Evolutionary conservation across 495 filamentous ascomycete species (phyloP).

Genomic region (Sphaerosporella brunnea): DNA sequence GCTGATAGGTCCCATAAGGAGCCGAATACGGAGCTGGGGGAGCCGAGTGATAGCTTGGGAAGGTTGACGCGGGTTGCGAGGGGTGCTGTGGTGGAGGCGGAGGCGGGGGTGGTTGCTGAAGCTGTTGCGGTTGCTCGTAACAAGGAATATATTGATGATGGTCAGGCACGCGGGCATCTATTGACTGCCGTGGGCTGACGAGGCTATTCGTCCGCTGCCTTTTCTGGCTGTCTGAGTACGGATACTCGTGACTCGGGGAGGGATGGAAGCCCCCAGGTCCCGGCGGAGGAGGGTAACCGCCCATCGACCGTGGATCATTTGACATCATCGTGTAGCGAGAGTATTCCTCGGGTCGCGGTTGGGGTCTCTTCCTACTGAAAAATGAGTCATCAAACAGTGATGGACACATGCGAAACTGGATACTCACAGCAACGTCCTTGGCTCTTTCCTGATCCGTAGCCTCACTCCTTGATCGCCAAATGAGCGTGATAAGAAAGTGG

Average conservation of each 20-base stretch:
- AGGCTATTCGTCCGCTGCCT: constrained; percentile 21
- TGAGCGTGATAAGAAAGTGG: constrained; percentile 74
- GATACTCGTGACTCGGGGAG: constrained; percentile 20
- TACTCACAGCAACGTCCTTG: constrained; percentile 37
- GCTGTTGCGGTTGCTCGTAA: constrained; percentile 1
- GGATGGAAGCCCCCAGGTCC: constrained; percentile 10
- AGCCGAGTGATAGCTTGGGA: too few species aligned
- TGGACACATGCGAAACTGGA: not conserved
- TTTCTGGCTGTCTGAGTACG: constrained; percentile 18
- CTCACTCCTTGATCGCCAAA: constrained; percentile 93
- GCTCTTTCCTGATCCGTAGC: constrained; percentile 74
- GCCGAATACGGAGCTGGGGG: too few species aligned
- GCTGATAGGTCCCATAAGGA: constrained; percentile 14
- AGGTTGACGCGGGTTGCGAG: not conserved
- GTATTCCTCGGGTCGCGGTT: constrained; percentile 24
- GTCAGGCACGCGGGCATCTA: constrained; percentile 8
- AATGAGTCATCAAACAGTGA: constrained; percentile 4
- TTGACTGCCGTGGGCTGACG: constrained; percentile 17
- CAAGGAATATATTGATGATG: constrained; percentile 5
- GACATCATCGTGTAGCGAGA: constrained; percentile 15
- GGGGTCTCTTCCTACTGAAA: constrained; percentile 22
- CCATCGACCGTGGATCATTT: constrained; percentile 16
- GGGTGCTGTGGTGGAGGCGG: constrained; percentile 10
- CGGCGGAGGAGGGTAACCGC: constrained; percentile 10
- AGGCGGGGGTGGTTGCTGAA: constrained; percentile 13